Base-by-base conservation (phyloP, 2,329 filamentous ascomycete genomes). In the Claviceps africana region DNA sequence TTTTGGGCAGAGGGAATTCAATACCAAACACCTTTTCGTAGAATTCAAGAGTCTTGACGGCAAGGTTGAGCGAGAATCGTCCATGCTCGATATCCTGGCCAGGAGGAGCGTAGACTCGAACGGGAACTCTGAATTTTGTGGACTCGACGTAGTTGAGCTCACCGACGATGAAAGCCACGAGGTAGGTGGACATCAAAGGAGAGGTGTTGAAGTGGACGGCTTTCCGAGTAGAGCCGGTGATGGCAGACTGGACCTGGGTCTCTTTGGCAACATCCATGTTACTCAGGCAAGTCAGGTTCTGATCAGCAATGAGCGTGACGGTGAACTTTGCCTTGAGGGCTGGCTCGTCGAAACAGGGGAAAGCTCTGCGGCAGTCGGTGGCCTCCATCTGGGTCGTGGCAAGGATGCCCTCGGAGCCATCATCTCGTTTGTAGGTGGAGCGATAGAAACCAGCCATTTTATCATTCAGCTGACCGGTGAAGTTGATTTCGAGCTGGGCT, bases 371-470 rank as follows among this genome's bases (percentile, higher is more conserved):
- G 56, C 88, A 90, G 71, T 97, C 91, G 15, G 91, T 96, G 40
- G 91, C 85, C 73, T 97, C 91, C 86, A 97, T 95, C 74, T 97
- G 91, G 19, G 88, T 88, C 28, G 89, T 91, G 30, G 90, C 91
- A 64, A 97, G 76, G 65, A 90, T 85, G 59, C 86, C 86, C 54
- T 84, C 82, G 55, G 80, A 81, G 40, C 91, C 91, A 62, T 93
- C 82, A 48, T 79, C 71, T 55, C 81, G 83, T 74, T 93, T 94
- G 76, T 91, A 97, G 7, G 88, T 94, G 1, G 89, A 95, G 54
- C 91, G 82, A 72, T 97, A 97, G 78, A 97, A 97, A 47, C 91
- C 91, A 48, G 90, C 90, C 88, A 97, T 95, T 71, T 93, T 91
- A 67, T 95, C 87, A 68, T 95, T 95, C 62, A 95, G 72, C 44